Conservation (phyloP, 208 protist species). For the Trypanosoma avium region DNA sequence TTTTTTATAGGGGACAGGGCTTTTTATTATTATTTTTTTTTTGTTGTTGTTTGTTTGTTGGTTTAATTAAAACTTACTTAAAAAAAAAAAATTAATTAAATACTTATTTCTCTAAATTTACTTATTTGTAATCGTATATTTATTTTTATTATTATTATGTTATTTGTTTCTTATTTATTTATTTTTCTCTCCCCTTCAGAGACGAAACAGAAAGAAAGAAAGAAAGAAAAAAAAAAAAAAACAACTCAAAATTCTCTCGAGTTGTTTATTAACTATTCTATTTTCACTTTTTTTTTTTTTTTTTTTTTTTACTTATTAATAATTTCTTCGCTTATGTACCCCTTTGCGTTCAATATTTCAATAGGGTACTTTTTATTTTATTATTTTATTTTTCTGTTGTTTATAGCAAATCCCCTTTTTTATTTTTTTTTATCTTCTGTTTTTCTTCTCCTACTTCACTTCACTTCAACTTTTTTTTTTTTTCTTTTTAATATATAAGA, state of each 20-base stretch:
- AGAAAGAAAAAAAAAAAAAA: conserved; percentile 12
- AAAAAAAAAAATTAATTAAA: not conserved
- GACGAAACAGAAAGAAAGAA: conserved; percentile 7
- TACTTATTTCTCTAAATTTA: not conserved
- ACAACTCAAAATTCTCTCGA: not conserved
- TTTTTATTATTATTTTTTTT: conserved; percentile 1
- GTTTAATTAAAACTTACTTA: not conserved
- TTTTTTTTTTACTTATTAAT: conserved; percentile 1
- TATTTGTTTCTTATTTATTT: conserved; percentile 1
- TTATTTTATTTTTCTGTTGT: not conserved
- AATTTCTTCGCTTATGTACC: no score
- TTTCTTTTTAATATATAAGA: not conserved
- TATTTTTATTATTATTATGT: not conserved
- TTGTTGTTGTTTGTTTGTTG: not conserved
- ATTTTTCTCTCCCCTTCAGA: not conserved
- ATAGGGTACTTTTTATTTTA: conserved; percentile 6
- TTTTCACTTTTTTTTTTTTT: not conserved
- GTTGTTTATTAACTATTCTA: not conserved
- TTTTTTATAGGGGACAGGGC: no score
- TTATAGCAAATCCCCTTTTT: not conserved
- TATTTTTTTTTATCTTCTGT: conserved; percentile 4
- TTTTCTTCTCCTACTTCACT: conserved; percentile 1
- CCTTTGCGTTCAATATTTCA: no score
- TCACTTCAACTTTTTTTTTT: conserved; percentile 9
- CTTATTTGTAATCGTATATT: not conserved